These are phyloP conservation scores for Pachyrhizus erosus DNA, from an alignment of 306 rosid species.

Conservation along the genomic window DNA sequence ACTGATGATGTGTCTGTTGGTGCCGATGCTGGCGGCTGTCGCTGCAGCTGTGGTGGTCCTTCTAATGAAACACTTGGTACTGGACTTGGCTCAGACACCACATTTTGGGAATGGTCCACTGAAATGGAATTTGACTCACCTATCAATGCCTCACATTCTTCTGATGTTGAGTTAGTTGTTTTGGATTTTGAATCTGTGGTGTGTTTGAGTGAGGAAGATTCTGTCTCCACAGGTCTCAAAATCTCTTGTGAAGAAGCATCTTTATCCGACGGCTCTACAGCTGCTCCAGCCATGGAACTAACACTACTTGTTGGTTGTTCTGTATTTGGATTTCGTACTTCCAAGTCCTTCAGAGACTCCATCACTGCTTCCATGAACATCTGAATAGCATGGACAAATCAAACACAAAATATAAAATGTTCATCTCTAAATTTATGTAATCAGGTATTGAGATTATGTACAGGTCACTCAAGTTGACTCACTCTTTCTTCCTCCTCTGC, in stretches of 20 bases:
- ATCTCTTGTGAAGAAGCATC: constrained; percentile 44
- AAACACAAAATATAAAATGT: constrained; percentile 14
- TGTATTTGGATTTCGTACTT: constrained; percentile 51
- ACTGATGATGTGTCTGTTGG: constrained; percentile 39
- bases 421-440: constrained; percentile 33
- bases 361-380: constrained; percentile 96
- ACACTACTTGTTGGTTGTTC: constrained; percentile 52
- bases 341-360: constrained; percentile 78
- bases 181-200: constrained; percentile 49
- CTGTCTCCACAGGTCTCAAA: constrained; percentile 40
- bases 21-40: not conserved
- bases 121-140: constrained; percentile 52
- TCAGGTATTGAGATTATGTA: constrained; percentile 10
- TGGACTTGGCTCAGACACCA: constrained; percentile 46
- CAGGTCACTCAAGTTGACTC: constrained; percentile 47
- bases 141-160: constrained; percentile 45
- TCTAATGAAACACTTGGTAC: constrained; percentile 38
- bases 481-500: constrained; percentile 95
- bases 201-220: constrained; percentile 44
- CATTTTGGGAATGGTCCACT: constrained; percentile 44
- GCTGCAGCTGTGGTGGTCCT: not conserved
- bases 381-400: constrained; percentile 54
- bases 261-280: constrained; percentile 47
- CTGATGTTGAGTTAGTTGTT: constrained; percentile 51
- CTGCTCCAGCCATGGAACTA: constrained; percentile 37